Evolutionary conservation across 441 rosid genomes (phyloP), one percentile per base, ranked within the genome.

Genomic region (Adansonia rubrostipa): DNA sequence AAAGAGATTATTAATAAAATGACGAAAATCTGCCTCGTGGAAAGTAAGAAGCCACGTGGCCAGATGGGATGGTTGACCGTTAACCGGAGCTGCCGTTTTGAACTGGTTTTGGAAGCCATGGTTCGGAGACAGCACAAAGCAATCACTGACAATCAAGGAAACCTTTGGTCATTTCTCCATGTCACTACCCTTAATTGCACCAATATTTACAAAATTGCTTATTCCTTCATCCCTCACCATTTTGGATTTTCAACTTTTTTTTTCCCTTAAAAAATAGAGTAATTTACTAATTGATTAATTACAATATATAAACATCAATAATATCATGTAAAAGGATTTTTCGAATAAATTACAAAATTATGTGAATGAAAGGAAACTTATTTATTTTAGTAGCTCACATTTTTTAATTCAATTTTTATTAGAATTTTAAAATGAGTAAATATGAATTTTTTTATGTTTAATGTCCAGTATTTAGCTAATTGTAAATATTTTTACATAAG

Each of bases 31-130:
- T 4, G 54, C 61, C 74, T 14, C 74, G 33, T 58, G 11, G 28
- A 57, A 47, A n/a, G 13, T n/a, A 36, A 47, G 13, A 17, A 1
- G 40, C 62, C 75, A 71, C 75, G 62, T 71, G 44, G 58, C 20
- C 19, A 48, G 57, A 33, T 45, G 60, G 9, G 72, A 15, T 58
- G 20, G 47, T 58, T 58, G 47, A 71, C 63, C 61, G 76, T 28
- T 48, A 61, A 71, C 76, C 76, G 80, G 71, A 33, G 61, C 70
- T 24, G 17, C 80, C 80, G 40, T 62, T 75, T 47, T 62, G 6
- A 22, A 51, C 24, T 24, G 15, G 40, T 0, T 56, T 15, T 15
- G 3, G 44, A 10, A 15, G 62, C 36, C 64, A 0, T 4, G 6
- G 24, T 24, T 50, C 45, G 36, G 17, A 3, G 69, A 28, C 2